Evolutionary conservation across 2,329 filamentous ascomycete genomes (phyloP).

Genomic region (Bipolaris oryzae): DNA sequence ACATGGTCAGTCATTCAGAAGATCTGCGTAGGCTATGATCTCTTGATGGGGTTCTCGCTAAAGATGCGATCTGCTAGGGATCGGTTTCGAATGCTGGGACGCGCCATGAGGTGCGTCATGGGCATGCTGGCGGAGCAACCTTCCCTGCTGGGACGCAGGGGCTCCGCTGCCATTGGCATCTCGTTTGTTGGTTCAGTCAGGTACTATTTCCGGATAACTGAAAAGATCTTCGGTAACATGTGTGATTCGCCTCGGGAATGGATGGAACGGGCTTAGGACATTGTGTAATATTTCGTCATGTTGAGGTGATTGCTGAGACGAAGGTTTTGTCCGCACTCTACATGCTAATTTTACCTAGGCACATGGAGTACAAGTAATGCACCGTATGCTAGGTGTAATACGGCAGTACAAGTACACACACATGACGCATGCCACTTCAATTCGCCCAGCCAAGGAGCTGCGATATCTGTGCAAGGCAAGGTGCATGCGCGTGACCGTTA

Average conservation of each 20-base stretch:
- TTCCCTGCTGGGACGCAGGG: conserved; percentile 12
- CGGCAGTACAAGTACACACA: too few relatives aligned
- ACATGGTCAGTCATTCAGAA: not conserved
- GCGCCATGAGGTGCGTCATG: conserved; percentile 29
- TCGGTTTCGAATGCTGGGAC: conserved; percentile 7
- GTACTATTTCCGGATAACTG: conserved; percentile 14
- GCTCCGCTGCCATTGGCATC: conserved; percentile 25
- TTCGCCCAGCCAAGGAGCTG: too few relatives aligned
- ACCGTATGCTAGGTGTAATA: too few relatives aligned
- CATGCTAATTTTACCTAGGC: too few relatives aligned
- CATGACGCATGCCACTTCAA: too few relatives aligned
- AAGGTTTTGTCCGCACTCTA: not conserved
- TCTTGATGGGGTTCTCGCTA: not conserved
- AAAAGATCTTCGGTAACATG: conserved; percentile 24
- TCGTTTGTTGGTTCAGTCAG: conserved; percentile 11
- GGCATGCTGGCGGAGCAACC: conserved; percentile 32
- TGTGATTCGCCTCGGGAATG: conserved; percentile 25
- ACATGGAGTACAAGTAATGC: too few relatives aligned
- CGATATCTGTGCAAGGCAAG: too few relatives aligned
- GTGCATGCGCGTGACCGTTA: not conserved
- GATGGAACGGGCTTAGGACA: conserved; percentile 14
- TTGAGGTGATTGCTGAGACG: not conserved
- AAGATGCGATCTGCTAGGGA: not conserved
- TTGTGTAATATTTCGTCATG: not conserved
- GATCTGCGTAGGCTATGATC: not conserved